phyloP scores from a whole-genome alignment of 2,329 filamentous ascomycete species.

The Fusarium concolor region DNA sequence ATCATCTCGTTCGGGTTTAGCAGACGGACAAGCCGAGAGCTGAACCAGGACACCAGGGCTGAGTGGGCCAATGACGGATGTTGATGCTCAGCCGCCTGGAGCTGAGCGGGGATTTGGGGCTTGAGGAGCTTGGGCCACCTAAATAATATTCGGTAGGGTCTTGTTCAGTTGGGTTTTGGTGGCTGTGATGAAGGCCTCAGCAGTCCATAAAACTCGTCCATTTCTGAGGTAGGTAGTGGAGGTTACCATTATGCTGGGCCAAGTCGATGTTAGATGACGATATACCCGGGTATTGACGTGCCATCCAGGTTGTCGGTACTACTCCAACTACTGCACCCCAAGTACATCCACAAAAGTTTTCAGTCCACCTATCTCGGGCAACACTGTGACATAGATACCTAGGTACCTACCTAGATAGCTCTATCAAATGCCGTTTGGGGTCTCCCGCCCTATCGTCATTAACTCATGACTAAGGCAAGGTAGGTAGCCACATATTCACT shows the following conservation, averaged over 20 bases:
- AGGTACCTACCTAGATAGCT: no score
- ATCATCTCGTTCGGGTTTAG: slow-evolving; percentile 41
- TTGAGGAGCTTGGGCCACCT: slow-evolving; percentile 41
- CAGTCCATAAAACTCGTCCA: no score
- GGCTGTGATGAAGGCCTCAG: slow-evolving; percentile 24
- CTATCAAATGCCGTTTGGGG: neutral
- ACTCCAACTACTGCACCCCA: neutral
- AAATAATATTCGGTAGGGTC: slow-evolving; percentile 5
- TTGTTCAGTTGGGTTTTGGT: slow-evolving; percentile 12
- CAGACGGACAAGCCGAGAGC: slow-evolving; percentile 46
- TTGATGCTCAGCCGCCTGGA: slow-evolving; percentile 24
- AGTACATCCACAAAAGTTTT: no score
- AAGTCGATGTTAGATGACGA: neutral
- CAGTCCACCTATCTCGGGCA: no score
- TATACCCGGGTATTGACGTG: neutral
- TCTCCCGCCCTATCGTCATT: no score
- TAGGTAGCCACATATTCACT: slow-evolving; percentile 4
- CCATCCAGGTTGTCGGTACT: slow-evolving; percentile 18
- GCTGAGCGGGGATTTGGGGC: slow-evolving; percentile 18
- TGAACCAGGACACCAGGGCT: slow-evolving; percentile 32
- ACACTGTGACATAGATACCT: neutral
- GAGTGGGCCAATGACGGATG: slow-evolving; percentile 27
- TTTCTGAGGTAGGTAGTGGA: neutral
- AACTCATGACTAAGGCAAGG: neutral
- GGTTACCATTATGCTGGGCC: slow-evolving; percentile 14